These are phyloP conservation scores for Phytophthora podocarpi DNA, from an alignment of 352 stramenopile species.

Conservation along the genomic window DNA sequence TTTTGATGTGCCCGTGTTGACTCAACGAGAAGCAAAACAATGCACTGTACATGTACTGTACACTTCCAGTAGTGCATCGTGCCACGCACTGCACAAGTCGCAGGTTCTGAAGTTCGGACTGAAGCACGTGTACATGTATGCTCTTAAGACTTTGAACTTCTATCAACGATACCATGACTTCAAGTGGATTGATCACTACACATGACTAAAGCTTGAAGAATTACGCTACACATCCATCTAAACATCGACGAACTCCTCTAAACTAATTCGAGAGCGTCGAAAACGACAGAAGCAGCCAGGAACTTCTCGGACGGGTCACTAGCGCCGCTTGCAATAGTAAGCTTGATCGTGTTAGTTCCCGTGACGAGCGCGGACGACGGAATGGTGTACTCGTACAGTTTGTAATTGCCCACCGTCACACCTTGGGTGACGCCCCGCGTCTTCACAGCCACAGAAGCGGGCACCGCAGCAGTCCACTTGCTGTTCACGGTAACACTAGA, in stretches of 20 bases:
- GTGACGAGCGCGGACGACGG: constrained; percentile 35
- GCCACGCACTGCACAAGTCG: too few relatives aligned
- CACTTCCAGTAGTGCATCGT: too few relatives aligned
- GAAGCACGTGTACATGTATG: too few relatives aligned
- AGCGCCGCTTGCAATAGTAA: constrained; percentile 48
- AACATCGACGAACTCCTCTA: background rate
- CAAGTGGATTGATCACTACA: too few relatives aligned
- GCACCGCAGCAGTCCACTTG: constrained; percentile 40
- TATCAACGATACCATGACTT: too few relatives aligned
- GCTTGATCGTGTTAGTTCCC: constrained; percentile 40
- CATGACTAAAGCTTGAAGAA: too few relatives aligned
- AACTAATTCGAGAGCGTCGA: constrained; percentile 46
- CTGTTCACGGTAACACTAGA: constrained; percentile 44
- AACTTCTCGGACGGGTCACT: constrained; percentile 47
- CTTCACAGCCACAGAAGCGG: constrained; percentile 43
- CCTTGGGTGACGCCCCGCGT: constrained; percentile 56
- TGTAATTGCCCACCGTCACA: constrained; percentile 54
- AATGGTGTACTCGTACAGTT: constrained; percentile 57
- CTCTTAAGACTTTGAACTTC: too few relatives aligned
- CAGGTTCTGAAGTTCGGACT: too few relatives aligned
- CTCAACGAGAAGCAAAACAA: too few relatives aligned
- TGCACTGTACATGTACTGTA: too few relatives aligned
- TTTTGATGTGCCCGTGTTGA: constrained; percentile 10
- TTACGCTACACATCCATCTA: background rate
- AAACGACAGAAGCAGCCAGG: constrained; percentile 50